Base-by-base conservation (phyloP, 768 basidiomycete species). In the Leucogyrophana mollusca region DNA sequence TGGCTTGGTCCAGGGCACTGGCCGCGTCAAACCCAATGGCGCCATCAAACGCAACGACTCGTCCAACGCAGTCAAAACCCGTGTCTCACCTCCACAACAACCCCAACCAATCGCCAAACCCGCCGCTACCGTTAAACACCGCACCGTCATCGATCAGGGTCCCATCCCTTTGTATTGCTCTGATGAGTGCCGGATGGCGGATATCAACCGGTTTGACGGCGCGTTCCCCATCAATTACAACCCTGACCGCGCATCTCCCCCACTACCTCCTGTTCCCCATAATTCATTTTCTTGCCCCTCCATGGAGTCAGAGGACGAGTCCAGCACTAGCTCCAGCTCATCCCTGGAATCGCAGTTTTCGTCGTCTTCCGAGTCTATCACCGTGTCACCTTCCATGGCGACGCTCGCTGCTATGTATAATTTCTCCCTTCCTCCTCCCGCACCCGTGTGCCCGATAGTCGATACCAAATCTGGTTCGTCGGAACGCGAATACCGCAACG, bases 121-220 rank as follows among this genome's bases (percentile, higher is more conserved):
- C 9, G 43, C 70, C 16, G 34, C 61, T n/a, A 70, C 69, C 2
- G 49, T 71, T 35, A 78, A 79, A 59, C 73, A 77, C 34, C 81
- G 81, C 37, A 80, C 81, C 9, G 73, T 89, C 67, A 90, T 90
- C 68, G 87, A 89, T 69, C 87, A 87, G 62, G 73, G 74, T 1
- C 88, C 87, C n/a, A 81, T 79, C 1, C 88, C 88, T 16, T 76
- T 91, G 48, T 91, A 92, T 69, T 92, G 89, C 67, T 90, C 88
- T 1, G 85, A 88, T 51, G 78, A 84, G 57, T 92, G 89, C 60
- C 73, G 78, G 49, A 62, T 82, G 34, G 67, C 68, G 33, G 89
- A 91, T 62, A 60, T 82, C 54, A 69, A 71, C 56, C 62, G 62
- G 55, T 57, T 56, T 21, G 61, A 69, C 32, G 68, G 68, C 27